phyloP scores from a whole-genome alignment of 768 basidiomycete genomes.

The Kwoniella sp. region DNA sequence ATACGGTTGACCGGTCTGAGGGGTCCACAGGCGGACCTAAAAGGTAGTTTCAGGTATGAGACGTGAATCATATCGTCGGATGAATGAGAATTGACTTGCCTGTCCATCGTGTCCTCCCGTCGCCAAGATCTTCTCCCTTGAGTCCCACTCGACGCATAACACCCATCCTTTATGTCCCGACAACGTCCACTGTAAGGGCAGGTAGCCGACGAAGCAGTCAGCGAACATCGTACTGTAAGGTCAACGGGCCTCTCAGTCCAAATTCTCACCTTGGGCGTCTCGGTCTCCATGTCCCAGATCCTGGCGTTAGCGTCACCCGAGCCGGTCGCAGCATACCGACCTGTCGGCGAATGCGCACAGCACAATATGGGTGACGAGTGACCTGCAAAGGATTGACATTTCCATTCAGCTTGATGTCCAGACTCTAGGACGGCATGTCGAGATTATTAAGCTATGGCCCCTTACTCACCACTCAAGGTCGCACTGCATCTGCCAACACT shows the following conservation, averaged over 20 bases:
- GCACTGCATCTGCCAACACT: slow-evolving; percentile 93
- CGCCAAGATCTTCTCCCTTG: slow-evolving; percentile 82
- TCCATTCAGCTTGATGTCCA: background rate
- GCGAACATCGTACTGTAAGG: background rate
- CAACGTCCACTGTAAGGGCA: slow-evolving; percentile 63
- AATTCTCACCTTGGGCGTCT: slow-evolving; percentile 69
- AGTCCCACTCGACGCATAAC: slow-evolving; percentile 95
- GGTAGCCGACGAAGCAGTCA: background rate
- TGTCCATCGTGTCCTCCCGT: slow-evolving; percentile 94
- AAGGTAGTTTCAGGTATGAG: background rate
- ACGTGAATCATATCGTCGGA: background rate
- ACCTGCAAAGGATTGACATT: slow-evolving; percentile 60
- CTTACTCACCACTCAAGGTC: slow-evolving; percentile 72
- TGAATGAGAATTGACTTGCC: slow-evolving; percentile 59
- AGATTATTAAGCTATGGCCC: too few relatives aligned
- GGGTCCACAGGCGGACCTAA: slow-evolving; percentile 86
- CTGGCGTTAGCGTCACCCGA: slow-evolving; percentile 91
- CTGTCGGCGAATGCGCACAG: slow-evolving; percentile 93
- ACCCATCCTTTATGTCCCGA: slow-evolving; percentile 94
- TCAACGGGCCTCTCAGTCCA: background rate
- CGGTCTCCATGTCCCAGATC: slow-evolving; percentile 91
- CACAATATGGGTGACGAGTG: slow-evolving; percentile 92
- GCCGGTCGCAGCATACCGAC: slow-evolving; percentile 86
- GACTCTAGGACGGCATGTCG: background rate
- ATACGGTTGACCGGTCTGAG: slow-evolving; percentile 81